Conservation (phyloP, 2,329 filamentous ascomycete genomes). For the Microcera coccophila region DNA sequence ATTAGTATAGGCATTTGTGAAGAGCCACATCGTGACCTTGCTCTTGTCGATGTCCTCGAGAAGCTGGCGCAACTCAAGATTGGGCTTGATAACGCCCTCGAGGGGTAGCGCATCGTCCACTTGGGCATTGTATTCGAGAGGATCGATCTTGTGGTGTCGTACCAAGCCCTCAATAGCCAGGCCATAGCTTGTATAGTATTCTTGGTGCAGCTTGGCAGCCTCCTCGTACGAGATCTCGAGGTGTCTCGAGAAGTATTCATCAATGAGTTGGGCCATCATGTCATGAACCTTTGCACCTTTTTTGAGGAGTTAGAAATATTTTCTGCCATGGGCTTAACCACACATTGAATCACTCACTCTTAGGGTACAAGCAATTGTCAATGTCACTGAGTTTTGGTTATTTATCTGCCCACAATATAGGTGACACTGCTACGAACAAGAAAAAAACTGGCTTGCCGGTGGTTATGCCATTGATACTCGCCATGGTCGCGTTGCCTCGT, state of each 20-base stretch:
- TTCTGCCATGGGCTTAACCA: neutral
- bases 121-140: slow-evolving; percentile 87
- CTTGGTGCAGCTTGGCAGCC: slow-evolving; percentile 78
- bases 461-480: slow-evolving; percentile 32
- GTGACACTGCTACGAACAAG: slow-evolving; percentile 32
- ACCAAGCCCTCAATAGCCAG: slow-evolving; percentile 96
- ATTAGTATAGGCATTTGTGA: slow-evolving; percentile 93
- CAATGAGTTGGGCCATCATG: slow-evolving; percentile 81
- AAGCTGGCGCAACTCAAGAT: slow-evolving; percentile 68
- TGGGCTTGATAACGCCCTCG: slow-evolving; percentile 76
- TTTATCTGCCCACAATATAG: neutral
- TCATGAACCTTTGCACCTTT: slow-evolving; percentile 76
- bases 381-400: slow-evolving; percentile 69
- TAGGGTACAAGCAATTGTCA: slow-evolving; percentile 94
- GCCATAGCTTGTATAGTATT: slow-evolving; percentile 94
- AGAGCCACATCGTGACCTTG: slow-evolving; percentile 87
- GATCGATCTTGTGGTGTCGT: slow-evolving; percentile 90
- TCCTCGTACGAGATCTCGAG: slow-evolving; percentile 71
- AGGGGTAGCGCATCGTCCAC: slow-evolving; percentile 93
- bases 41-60: slow-evolving; percentile 76
- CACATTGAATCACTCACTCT: slow-evolving; percentile 49
- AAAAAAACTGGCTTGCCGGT: slow-evolving; percentile 40
- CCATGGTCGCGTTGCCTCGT: slow-evolving; percentile 29
- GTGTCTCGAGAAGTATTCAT: slow-evolving; percentile 60
- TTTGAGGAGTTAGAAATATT: slow-evolving; percentile 3